phyloP scores from a whole-genome alignment of 768 basidiomycete genomes.

The Terana coerulea region DNA sequence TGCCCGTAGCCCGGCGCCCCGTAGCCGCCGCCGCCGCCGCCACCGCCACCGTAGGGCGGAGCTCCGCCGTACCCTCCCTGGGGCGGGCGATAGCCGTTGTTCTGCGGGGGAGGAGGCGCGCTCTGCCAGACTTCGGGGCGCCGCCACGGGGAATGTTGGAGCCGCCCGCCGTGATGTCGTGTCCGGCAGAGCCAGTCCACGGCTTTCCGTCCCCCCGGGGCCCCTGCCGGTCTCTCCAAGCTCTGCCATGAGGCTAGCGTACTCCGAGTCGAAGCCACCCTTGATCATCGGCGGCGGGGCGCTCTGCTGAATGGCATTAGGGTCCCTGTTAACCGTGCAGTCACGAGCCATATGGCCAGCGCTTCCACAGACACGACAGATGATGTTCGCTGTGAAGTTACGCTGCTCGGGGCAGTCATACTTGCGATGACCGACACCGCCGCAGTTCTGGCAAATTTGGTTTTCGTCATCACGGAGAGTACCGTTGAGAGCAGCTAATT shows the following conservation, averaged over 20 bases:
- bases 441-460: conserved; percentile 97
- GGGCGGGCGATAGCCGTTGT: conserved; percentile 64
- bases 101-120: conserved; percentile 40
- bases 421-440: conserved; percentile 92
- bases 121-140: conserved; percentile 82
- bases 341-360: conserved; percentile 99
- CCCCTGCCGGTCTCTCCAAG: conserved; percentile 79
- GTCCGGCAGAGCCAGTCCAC: conserved; percentile 65
- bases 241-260: conserved; percentile 96
- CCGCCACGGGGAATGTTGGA: conserved; percentile 89
- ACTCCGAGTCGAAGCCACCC: conserved; percentile 95
- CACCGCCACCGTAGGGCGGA: conserved; percentile 8
- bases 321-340: conserved; percentile 91
- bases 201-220: conserved; percentile 46
- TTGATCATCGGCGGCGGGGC: conserved; percentile 47
- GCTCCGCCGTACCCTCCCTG: conserved; percentile 30
- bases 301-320: conserved; percentile 48
- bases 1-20: conserved; percentile 24
- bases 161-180: conserved; percentile 54
- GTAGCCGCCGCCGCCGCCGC: conserved; percentile 17
- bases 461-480: conserved; percentile 99
- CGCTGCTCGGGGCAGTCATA: conserved; percentile 98
- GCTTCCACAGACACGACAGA: conserved; percentile 97
- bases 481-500: conserved; percentile 95
- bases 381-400: conserved; percentile 99